phyloP scores from a whole-genome alignment of 768 basidiomycete species.

The Amanita rimosa region DNA sequence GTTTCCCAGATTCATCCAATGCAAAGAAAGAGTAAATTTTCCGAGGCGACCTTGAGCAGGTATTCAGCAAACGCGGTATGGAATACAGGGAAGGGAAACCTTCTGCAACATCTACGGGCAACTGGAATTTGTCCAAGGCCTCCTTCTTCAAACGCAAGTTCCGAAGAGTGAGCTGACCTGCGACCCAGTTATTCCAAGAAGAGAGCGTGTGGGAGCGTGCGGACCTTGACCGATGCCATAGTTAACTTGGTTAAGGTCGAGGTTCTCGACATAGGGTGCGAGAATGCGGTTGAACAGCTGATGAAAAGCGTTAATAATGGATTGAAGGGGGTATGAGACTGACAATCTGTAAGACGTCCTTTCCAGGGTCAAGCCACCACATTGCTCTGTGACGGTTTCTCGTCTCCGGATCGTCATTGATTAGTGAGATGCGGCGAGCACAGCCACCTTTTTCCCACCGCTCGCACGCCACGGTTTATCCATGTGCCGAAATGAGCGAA shows the following conservation, averaged over 20 bases:
- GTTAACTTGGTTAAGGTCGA: conserved; percentile 91
- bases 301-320: neutral
- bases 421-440: neutral
- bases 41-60: conserved; percentile 61
- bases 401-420: conserved; percentile 6
- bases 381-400: conserved; percentile 29
- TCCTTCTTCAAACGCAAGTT: conserved; percentile 86
- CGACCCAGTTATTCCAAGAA: conserved; percentile 6
- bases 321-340: conserved; percentile 15
- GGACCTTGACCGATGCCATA: conserved; percentile 84
- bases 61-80: neutral
- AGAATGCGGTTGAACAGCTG: conserved; percentile 84
- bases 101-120: conserved; percentile 92
- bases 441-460: conserved; percentile 3
- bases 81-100: conserved; percentile 31
- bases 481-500: neutral
- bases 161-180: conserved; percentile 68
- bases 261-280: conserved; percentile 91
- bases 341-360: conserved; percentile 75
- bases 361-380: conserved; percentile 87
- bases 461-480: neutral
- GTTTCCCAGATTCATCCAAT: conserved; percentile 84
- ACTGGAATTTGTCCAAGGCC: conserved; percentile 87
- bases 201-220: conserved; percentile 2
- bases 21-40: conserved; percentile 73